Conservation (phyloP, 1,284 basidiomycete genomes). For the Inonotus obliquus region DNA sequence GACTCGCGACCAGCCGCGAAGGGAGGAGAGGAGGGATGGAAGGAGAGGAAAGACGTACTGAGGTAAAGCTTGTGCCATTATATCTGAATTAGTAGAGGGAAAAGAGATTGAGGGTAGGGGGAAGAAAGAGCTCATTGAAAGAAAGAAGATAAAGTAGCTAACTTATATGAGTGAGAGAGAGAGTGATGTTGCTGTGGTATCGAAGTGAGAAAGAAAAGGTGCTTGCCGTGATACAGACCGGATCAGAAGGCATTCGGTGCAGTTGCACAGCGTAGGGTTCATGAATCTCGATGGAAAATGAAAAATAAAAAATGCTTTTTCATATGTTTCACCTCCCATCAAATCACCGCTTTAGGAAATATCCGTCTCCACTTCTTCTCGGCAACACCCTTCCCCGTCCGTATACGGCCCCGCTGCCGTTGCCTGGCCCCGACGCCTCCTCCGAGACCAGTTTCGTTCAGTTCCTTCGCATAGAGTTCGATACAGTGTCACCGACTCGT, state of each 20-base stretch:
- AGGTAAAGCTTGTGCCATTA: constrained; percentile 17
- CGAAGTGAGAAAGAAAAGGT: not conserved
- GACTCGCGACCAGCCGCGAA: not conserved
- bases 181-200: not conserved
- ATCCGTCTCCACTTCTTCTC: not conserved
- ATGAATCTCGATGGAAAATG: not conserved
- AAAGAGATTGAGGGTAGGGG: constrained; percentile 2
- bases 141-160: not conserved
- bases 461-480: not conserved
- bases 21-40: not conserved
- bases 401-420: no score
- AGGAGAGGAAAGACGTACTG: constrained; percentile 14
- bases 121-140: constrained; percentile 1
- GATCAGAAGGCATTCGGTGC: constrained; percentile 11
- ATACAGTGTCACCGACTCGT: not conserved
- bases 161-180: constrained; percentile 7
- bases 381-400: no score
- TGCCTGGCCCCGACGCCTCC: no score
- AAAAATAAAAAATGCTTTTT: no score
- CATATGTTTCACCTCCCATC: constrained; percentile 4
- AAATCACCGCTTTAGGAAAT: not conserved
- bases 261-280: constrained; percentile 6
- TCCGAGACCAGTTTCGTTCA: not conserved
- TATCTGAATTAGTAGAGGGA: not conserved
- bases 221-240: constrained; percentile 7